Evolutionary conservation across 2,329 filamentous ascomycete species (phyloP), one percentile per base, ranked within the genome.

Genomic region (Plenodomus lindquistii): DNA sequence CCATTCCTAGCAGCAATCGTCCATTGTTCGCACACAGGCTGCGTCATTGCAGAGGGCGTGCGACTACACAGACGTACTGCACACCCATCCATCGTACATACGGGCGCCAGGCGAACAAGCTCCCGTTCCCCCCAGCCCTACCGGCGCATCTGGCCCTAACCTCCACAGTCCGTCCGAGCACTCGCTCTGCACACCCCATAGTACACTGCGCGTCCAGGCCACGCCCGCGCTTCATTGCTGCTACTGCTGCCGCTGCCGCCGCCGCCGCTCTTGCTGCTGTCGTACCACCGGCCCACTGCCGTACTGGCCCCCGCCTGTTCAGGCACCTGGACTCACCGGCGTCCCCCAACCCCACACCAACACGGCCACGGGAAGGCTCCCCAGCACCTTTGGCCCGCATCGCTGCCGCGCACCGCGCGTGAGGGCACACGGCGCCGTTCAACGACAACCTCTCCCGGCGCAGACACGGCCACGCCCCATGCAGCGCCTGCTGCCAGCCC

Each of bases 401-500:
- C 47, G 39, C 50, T 47, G 37, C 44, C 20, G 49, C 46, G 45
- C 53, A 52, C 42, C 44, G 34, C 58, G 27, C 27, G 18, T 37
- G 48, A 36, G 40, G 27, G 47, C 31, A 46, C 17, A 35, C 37
- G 46, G 48, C 55, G 59, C 59, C 24, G 38, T 16, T 40, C 15
- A 43, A 13, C 17, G 37, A 40, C 20, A 31, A 40, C 37, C 44
- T 42, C 54, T 52, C 57, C 48, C 55, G 48, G 50, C 55, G 48
- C 43, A 53, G 37, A 45, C 48, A 54, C 37, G 37, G 39, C 52
- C 46, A 59, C 57, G 60, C 64, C 34, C 65, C 68, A 72, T 72
- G 69, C 66, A 63, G 68, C 64, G 60, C 62, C 62, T 52, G 59
- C 59, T 62, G 52, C 55, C 36, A 42, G 56, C 50, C 54, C 58